A percentile compares a stretch with the other conserved stretches of the same genome.
Evolutionary conservation across 2,329 filamentous ascomycete genomes (phyloP).

Genomic region (Cytospora chrysosperma): DNA sequence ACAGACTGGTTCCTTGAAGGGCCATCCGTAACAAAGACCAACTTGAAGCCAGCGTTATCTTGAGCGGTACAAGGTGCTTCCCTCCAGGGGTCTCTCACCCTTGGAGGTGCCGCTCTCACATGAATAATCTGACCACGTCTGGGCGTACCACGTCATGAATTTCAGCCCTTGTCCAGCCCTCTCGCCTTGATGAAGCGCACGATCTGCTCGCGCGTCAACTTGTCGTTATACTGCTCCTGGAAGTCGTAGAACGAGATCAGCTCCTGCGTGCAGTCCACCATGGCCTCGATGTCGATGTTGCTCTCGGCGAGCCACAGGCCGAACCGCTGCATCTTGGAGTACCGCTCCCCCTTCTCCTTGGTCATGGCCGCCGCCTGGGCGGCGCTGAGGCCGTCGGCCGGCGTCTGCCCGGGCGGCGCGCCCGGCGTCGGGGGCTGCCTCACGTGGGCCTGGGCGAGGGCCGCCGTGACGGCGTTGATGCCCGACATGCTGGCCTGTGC

Average conservation of each 20-base stretch:
- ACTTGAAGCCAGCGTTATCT: neutral
- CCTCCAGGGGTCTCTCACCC: neutral
- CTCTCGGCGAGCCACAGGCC: constrained; percentile 84
- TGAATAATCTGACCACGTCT: neutral
- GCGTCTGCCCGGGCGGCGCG: constrained; percentile 22
- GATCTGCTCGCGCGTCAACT: constrained; percentile 57
- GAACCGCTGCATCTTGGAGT: constrained; percentile 64
- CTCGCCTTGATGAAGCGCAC: constrained; percentile 59
- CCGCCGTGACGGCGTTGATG: constrained; percentile 50
- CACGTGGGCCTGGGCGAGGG: constrained; percentile 47
- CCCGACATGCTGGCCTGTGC: constrained; percentile 33
- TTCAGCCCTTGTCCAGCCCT: constrained; percentile 47
- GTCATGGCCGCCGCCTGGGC: constrained; percentile 25
- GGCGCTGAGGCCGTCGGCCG: constrained; percentile 13
- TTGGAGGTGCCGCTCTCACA: neutral
- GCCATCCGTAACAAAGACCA: neutral
- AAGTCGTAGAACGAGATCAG: constrained; percentile 84
- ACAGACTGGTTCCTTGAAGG: neutral
- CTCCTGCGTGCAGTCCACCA: constrained; percentile 89
- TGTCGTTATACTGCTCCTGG: constrained; percentile 61
- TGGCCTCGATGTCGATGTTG: constrained; percentile 76
- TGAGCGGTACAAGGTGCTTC: neutral
- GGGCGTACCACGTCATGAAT: neutral
- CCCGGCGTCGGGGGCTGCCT: constrained; percentile 25
- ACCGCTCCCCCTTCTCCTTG: constrained; percentile 51